phyloP scores from a whole-genome alignment of 495 filamentous ascomycete species.

The Aspergillus diversus region DNA sequence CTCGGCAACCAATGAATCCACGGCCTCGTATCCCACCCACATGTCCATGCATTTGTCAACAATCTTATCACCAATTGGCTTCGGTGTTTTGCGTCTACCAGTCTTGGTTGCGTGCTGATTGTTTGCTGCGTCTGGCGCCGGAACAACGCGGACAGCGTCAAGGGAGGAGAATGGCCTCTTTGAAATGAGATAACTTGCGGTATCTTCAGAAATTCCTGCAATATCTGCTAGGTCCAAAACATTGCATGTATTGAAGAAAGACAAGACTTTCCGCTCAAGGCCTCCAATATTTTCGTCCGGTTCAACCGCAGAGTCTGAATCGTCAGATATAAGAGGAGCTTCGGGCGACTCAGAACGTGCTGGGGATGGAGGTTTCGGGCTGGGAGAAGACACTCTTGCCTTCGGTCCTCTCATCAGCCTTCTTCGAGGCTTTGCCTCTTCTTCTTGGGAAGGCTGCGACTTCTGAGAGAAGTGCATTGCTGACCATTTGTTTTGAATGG shows the following conservation, averaged over 20 bases:
- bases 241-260: conserved; percentile 82
- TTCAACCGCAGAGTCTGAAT: conserved; percentile 58
- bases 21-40: conserved; percentile 73
- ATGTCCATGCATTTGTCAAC: conserved; percentile 73
- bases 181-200: conserved; percentile 65
- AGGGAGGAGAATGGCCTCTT: conserved; percentile 70
- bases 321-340: conserved; percentile 51
- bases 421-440: conserved; percentile 38
- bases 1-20: conserved; percentile 73
- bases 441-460: conserved; percentile 28
- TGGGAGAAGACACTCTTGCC: conserved; percentile 32
- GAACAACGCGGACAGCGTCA: conserved; percentile 64
- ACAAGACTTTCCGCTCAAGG: conserved; percentile 64
- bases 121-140: conserved; percentile 43
- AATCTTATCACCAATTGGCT: conserved; percentile 69
- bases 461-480: conserved; percentile 42
- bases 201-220: conserved; percentile 67
- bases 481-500: conserved; percentile 66
- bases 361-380: conserved; percentile 46
- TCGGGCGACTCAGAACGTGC: conserved; percentile 45
- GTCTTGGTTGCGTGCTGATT: conserved; percentile 47
- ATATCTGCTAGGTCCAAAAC: conserved; percentile 75
- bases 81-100: conserved; percentile 51
- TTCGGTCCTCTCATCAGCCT: conserved; percentile 48
- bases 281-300: conserved; percentile 37